Evolutionary conservation across 139 green algal species (phyloP), one percentile per base, ranked within the genome.

Genomic region (Edaphochlamys debaryana): DNA sequence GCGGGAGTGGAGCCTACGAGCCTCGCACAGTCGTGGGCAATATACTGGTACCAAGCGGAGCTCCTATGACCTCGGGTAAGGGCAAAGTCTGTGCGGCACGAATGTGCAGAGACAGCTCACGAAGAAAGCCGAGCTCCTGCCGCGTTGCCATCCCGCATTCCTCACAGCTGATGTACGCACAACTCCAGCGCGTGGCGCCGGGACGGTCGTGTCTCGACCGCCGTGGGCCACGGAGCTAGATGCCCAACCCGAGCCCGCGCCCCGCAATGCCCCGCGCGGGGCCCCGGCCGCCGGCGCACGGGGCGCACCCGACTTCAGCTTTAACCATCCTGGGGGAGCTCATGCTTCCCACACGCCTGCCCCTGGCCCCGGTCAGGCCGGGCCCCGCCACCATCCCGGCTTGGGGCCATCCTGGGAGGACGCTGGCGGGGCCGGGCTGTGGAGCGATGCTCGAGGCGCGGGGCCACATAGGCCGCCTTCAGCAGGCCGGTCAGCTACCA

Each of bases 211-310:
- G 7, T 56, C 73, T 7, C 40, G 58, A 19, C 73, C 73, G 13
- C 73, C 73, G 8, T 80, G 73, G 73, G 73, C 73, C 9, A 80
- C 73, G 7, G 73, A 80, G 58, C 37, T 69, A 2, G 73, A 80
- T 29, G 56, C 30, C 34, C 34, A 15, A 8, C 30, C 29, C 29
- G 7, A n/a, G 6, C n/a, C n/a, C n/a, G 38, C 7, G 23, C 29
- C 19, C 30, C 30, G 42, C 69, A 45, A 1, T 5, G 29, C 8
- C n/a, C 70, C 37, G 45, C 36, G 54, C 37, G 72, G 54, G 54
- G 36, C 37, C 23, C 41, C 70, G 5, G 13, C 52, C 15, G 54
- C 72, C 1, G 38, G 27, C 1, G 27, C 72, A 8, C 52, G 37
- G 17, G 54, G 54, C 23, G 69, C 69, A 42, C 3, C 41, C 13